Evolutionary conservation across 23 red algal species (phyloP).

Genomic region (Cyanidioschyzon merolae): DNA sequence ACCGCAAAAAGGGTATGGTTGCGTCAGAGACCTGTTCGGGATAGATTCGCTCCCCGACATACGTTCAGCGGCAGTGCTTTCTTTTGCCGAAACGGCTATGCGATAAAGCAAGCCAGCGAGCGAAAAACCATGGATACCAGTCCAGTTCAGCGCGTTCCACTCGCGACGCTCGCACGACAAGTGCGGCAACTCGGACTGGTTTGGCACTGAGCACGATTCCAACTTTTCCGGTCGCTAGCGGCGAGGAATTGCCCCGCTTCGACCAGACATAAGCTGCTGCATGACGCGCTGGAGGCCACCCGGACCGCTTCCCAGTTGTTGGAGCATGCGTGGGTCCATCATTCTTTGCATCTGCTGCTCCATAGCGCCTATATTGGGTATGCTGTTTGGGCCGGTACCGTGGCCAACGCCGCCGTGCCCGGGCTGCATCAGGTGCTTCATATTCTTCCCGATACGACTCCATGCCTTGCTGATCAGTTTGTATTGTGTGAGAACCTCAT

Average conservation of each 20-base stretch:
- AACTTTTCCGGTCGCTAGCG: no score
- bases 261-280: slow-evolving; percentile 34
- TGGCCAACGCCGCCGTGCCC: slow-evolving; percentile 28
- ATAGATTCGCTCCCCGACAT: no score
- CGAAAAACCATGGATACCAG: no score
- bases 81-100: no score
- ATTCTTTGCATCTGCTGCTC: slow-evolving; percentile 57
- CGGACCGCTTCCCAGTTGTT: slow-evolving; percentile 54
- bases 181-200: no score
- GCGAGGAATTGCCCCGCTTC: not conserved
- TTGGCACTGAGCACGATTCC: no score
- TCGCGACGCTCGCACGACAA: no score
- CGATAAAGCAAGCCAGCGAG: no score
- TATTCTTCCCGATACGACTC: slow-evolving; percentile 73
- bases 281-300: slow-evolving; percentile 82
- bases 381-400: slow-evolving; percentile 27
- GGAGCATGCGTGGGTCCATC: slow-evolving; percentile 92
- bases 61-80: no score
- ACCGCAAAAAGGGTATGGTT: no score
- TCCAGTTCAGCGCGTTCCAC: no score
- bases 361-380: slow-evolving; percentile 28
- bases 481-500: slow-evolving; percentile 81
- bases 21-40: no score
- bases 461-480: slow-evolving; percentile 64
- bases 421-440: slow-evolving; percentile 49